These are phyloP conservation scores for Pseudogymnoascus sp. DNA, from an alignment of 2,329 filamentous ascomycete genomes.

Conservation along the genomic window DNA sequence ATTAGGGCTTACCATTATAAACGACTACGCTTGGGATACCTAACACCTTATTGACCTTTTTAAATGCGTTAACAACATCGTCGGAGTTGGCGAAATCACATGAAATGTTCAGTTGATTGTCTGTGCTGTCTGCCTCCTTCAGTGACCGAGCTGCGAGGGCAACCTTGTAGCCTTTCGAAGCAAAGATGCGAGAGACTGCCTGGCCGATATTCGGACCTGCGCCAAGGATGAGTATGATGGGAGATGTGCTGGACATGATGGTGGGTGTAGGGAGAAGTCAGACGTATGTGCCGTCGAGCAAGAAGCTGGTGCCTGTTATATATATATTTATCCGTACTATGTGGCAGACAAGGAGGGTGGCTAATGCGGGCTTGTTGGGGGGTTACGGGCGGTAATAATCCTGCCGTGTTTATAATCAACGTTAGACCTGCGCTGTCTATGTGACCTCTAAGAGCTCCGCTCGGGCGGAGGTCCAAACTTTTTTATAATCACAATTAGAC, in stretches of 20 bases:
- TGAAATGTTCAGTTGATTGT: constrained; percentile 26
- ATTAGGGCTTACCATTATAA: constrained; percentile 30
- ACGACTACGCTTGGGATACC: constrained; percentile 36
- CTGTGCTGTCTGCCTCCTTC: constrained; percentile 22
- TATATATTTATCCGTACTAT: too few species aligned
- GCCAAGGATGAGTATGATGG: constrained; percentile 33
- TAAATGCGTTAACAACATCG: constrained; percentile 31
- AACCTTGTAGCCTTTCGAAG: constrained; percentile 34
- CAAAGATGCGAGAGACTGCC: constrained; percentile 29
- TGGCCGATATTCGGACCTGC: constrained; percentile 33
- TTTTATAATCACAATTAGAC: too few species aligned
- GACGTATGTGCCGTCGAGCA: too few species aligned
- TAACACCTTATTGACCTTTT: constrained; percentile 27
- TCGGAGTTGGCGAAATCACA: constrained; percentile 31
- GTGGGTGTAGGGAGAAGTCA: too few species aligned
- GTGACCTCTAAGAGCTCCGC: not conserved
- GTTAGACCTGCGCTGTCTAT: too few species aligned
- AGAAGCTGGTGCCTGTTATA: too few species aligned
- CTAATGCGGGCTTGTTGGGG: too few species aligned
- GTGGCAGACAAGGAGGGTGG: too few species aligned
- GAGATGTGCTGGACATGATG: not conserved
- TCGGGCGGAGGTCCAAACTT: not conserved
- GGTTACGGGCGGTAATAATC: too few species aligned
- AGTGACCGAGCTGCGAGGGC: constrained; percentile 29
- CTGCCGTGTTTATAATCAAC: too few species aligned